Evolutionary conservation across 306 rosid genomes (phyloP), one percentile per base, ranked within the genome.

Genomic region (Potentilla sterilis): DNA sequence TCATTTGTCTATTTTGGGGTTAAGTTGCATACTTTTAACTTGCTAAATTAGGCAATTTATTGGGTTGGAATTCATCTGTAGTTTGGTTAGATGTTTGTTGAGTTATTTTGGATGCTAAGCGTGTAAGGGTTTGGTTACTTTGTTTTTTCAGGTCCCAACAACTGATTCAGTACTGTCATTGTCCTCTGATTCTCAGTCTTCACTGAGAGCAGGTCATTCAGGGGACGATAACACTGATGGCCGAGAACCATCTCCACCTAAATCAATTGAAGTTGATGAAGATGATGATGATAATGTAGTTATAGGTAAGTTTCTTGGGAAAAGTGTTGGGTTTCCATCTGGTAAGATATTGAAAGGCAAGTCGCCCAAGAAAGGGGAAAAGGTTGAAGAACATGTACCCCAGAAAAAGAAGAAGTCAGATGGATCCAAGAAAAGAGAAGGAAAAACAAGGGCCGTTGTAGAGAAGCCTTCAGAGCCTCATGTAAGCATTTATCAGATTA

Each of bases 111-210:
- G 52, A 38, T 63, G 82, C 67, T 76, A 11, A 77, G 74, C n/a
- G 46, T 10, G 6, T 21, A 15, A 34, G 13, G 59, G 28, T 70
- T 34, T 66, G 35, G 62, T 9, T 55, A n/a, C 32, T 54, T 3
- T 18, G 80, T 79, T 82, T 83, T 59, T 81, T 67, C 73, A 91
- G 98, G 89, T 73, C 5, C 96, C 77, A 16, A 89, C 90, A 16
- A 51, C 91, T 69, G 70, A 54, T 72, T 80, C 96, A 34, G 74
- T 84, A 1, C 16, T 88, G 83, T 38, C 71, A 2, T 59, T 93
- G 66, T 91, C 98, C 19, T 87, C 96, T 12, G 86, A 83, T 84
- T 91, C 98, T 14, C 85, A 52, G 82, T 79, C 81, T 34, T 81
- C 86, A 28, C 83, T 44, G 19, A 80, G 78, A 73, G 89, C 51